Percentiles rank a stretch among this genome's conserved stretches.
phyloP scores from a whole-genome alignment of 2,329 filamentous ascomycete species.

The Curvularia sp. region DNA sequence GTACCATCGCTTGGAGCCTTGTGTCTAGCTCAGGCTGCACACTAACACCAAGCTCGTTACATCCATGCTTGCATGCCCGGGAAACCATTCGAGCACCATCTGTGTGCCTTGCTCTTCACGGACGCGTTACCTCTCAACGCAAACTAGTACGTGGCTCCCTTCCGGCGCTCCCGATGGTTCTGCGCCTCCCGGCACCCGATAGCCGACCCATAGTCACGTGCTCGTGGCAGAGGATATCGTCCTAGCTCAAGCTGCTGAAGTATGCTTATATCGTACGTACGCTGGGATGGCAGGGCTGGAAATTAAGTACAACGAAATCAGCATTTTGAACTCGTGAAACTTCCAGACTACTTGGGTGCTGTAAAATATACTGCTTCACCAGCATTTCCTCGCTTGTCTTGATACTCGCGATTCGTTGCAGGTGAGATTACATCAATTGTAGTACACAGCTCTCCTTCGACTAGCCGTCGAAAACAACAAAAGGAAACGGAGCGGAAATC shows the following conservation, averaged over 20 bases:
- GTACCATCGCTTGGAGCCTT: slow-evolving; percentile 3
- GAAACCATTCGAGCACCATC: background rate
- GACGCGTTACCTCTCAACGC: background rate
- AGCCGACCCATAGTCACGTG: background rate
- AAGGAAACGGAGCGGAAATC: background rate
- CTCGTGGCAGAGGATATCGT: background rate
- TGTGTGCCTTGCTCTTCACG: background rate
- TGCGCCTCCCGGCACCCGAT: background rate
- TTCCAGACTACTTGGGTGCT: background rate
- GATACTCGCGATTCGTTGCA: background rate
- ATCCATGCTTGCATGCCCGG: slow-evolving; percentile 12
- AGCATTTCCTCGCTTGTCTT: background rate
- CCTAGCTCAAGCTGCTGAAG: background rate
- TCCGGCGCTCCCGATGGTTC: slow-evolving; percentile 2
- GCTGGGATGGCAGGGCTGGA: background rate
- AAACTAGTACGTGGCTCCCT: background rate
- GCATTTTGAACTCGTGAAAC: background rate
- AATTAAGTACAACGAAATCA: background rate
- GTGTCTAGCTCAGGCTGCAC: background rate
- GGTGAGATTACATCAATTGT: background rate
- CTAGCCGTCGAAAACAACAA: background rate
- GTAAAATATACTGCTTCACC: background rate
- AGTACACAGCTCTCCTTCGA: background rate
- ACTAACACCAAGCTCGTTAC: slow-evolving; percentile 8
- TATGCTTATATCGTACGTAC: background rate